phyloP scores from a whole-genome alignment of 1,139 yeast genomes.

The Tardiomyces digboiensis region DNA sequence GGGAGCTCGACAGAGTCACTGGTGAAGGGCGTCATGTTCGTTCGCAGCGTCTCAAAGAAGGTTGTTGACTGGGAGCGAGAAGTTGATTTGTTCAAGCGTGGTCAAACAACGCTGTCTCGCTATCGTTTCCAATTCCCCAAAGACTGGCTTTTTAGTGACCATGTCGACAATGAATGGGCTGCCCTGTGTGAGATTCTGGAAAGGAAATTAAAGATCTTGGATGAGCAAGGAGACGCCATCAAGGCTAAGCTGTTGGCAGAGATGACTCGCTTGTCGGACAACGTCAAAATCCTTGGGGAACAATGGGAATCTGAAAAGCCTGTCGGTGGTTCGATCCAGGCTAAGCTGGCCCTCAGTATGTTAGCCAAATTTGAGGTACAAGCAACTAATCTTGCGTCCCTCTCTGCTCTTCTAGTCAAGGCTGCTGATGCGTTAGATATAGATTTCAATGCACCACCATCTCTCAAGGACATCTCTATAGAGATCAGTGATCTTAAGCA shows the following conservation, averaged over 20 bases:
- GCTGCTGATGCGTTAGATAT: conserved; percentile 38
- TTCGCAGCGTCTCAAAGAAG: conserved; percentile 22
- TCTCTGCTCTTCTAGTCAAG: conserved; percentile 24
- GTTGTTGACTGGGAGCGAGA: conserved; percentile 25
- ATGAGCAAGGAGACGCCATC: conserved; percentile 35
- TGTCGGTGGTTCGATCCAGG: conserved; percentile 34
- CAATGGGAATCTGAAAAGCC: conserved; percentile 48
- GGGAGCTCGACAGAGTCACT: conserved; percentile 30
- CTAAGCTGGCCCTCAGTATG: conserved; percentile 41
- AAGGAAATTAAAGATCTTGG: conserved; percentile 32
- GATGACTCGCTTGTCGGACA: conserved; percentile 31
- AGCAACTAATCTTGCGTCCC: conserved; percentile 16
- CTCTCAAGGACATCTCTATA: conserved; percentile 28
- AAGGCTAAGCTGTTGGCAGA: conserved; percentile 36
- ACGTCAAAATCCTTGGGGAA: conserved; percentile 22
- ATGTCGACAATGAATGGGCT: conserved; percentile 43
- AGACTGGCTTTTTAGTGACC: conserved; percentile 58
- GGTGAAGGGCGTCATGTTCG: conserved; percentile 27
- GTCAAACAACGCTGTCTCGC: conserved; percentile 38
- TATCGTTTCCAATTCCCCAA: conserved; percentile 40
- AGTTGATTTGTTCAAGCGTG: conserved; percentile 25
- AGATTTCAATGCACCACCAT: conserved; percentile 25
- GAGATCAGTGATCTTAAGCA: conserved; percentile 51
- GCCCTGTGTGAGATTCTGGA: conserved; percentile 37
- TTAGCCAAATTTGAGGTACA: conserved; percentile 37